Conservation (phyloP, 345 rosid genomes). For the Isatis tinctoria region DNA sequence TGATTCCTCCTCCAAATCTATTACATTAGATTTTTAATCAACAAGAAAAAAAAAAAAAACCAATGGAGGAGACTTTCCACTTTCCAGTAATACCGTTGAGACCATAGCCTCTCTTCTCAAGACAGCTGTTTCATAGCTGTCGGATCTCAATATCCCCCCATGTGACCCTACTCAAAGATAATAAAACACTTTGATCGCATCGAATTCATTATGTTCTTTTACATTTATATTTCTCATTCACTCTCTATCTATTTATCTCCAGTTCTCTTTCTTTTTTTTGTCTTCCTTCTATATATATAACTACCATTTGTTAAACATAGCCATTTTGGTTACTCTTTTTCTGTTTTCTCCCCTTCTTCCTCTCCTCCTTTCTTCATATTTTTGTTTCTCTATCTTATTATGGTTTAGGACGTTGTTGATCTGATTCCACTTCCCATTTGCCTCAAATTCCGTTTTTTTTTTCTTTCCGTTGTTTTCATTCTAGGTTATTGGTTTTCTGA, state of each 20-base stretch:
- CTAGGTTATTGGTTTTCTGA: conserved; percentile 5
- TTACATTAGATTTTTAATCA: background rate
- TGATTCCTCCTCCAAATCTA: conserved; percentile 27
- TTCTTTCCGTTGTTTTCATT: background rate
- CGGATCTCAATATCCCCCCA: conserved; percentile 35
- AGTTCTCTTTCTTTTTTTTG: background rate
- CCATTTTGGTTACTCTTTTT: conserved; percentile 24
- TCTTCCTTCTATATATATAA: conserved; percentile 17
- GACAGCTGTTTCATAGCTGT: conserved; percentile 86
- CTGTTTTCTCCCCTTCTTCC: conserved; percentile 26
- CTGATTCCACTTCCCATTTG: conserved; percentile 4
- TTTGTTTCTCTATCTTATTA: conserved; percentile 12
- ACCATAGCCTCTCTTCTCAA: conserved; percentile 37
- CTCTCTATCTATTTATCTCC: conserved; percentile 7
- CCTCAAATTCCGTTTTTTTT: background rate
- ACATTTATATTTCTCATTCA: conserved; percentile 1
- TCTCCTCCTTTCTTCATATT: background rate
- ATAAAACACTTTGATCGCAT: conserved; percentile 24
- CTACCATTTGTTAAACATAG: conserved; percentile 31
- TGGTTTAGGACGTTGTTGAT: conserved; percentile 15
- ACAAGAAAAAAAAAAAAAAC: background rate
- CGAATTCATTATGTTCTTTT: conserved; percentile 11
- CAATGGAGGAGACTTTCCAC: conserved; percentile 57
- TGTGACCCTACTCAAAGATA: conserved; percentile 45
- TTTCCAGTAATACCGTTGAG: conserved; percentile 83